Percentiles rank a stretch among this genome's conserved stretches.
phyloP scores from a whole-genome alignment of 139 green algal genomes.

The Diplosphaera chodatii region DNA sequence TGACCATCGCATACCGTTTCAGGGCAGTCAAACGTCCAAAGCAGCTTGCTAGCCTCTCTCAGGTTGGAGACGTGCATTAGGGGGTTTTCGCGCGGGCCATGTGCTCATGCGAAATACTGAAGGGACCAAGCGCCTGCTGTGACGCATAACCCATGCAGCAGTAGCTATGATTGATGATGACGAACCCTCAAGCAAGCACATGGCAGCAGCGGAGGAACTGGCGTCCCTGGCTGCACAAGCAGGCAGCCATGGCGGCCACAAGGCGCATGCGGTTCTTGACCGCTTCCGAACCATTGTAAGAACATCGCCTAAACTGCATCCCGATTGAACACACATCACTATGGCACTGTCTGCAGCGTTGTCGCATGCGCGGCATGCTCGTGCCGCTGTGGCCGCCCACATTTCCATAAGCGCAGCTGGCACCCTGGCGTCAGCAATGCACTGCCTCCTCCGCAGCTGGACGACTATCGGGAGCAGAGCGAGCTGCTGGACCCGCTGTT shows the following conservation, averaged over 20 bases:
- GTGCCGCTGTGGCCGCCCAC: too few relatives aligned
- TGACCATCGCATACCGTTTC: too few relatives aligned
- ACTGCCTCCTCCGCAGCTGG: constrained; percentile 71
- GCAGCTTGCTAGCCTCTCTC: too few relatives aligned
- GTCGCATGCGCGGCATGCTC: too few relatives aligned
- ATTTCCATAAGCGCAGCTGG: too few relatives aligned
- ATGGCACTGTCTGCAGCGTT: background rate
- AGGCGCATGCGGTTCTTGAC: constrained; percentile 17
- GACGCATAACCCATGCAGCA: too few relatives aligned
- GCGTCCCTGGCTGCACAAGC: constrained; percentile 29
- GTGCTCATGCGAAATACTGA: too few relatives aligned
- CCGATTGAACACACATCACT: constrained; percentile 3
- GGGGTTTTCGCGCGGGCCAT: too few relatives aligned
- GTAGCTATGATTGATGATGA: background rate
- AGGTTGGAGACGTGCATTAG: too few relatives aligned
- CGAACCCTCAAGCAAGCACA: background rate
- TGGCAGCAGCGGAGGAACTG: constrained; percentile 44
- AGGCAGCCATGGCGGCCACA: constrained; percentile 13
- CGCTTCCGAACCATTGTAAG: constrained; percentile 54
- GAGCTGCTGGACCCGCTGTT: constrained; percentile 90
- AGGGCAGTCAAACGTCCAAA: too few relatives aligned
- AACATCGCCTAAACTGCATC: background rate
- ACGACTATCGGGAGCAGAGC: constrained; percentile 91
- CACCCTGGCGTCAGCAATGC: constrained; percentile 5
- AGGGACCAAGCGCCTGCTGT: too few relatives aligned